Evolutionary conservation across 2,329 filamentous ascomycete species (phyloP), one percentile per base, ranked within the genome.

Genomic region (Rhexocercosporidium sp.): DNA sequence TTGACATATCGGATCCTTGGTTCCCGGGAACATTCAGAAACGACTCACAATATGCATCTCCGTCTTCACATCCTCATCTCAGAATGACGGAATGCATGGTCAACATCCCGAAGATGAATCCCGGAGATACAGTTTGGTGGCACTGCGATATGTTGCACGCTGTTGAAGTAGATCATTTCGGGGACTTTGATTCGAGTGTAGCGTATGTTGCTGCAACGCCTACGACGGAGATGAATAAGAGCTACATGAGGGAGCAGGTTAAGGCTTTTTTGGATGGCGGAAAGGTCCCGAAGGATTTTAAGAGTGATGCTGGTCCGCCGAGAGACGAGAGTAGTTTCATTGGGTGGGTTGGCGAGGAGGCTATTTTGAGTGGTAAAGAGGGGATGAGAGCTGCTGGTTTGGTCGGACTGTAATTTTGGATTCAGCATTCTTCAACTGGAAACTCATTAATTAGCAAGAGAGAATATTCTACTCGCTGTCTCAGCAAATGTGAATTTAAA

Each of bases 101-200:
- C 2, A 71, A 78, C 66, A 78, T 82, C 31, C 80, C 81, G 0
- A 70, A 62, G 5, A 78, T 82, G 66, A 67, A 75, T 8, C 75
- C 80, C 0, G 80, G 80, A 0, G 81, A 82, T 67, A 81, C 76
- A 0, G 76, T 83, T 34, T 82, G 78, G 75, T 81, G 79, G 79
- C 79, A 81, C 59, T 73, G 75, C 39, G 80, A 82, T 73, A 73
- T 79, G 44, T 78, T 77, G 41, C 79, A 81, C 64, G 79, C 79
- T 1, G 79, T 81, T n/a, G 79, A 81, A 57, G 74, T 77, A 0
- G 78, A 80, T 62, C 78, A 81, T 61, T 65, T 72, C 1, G 79
- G 79, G 6, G 67, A 71, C 7, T 64, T 74, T 20, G 77, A 78
- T 49, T 74, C 79, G 3, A 76, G 72, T 22, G 79, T 80, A 0